Evolutionary conservation across 345 rosid genomes (phyloP).

Genomic region (Populus alba): DNA sequence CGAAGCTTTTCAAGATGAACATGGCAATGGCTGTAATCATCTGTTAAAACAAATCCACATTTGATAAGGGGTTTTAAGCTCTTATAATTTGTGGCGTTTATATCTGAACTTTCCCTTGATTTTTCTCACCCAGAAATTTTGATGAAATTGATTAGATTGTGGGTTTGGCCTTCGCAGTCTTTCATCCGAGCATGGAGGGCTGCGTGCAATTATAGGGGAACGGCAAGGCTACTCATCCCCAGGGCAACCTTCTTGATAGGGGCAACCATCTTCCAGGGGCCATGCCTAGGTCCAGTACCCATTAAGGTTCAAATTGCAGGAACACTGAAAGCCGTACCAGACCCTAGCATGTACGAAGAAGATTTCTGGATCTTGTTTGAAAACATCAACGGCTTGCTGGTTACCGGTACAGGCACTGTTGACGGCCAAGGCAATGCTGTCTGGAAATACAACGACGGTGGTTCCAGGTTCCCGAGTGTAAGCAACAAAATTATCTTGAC

Average conservation of each 20-base stretch:
- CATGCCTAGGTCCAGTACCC: conserved; percentile 35
- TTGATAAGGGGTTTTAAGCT: no score
- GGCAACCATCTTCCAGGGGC: conserved; percentile 38
- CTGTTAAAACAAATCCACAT: no score
- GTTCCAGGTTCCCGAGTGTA: conserved; percentile 9
- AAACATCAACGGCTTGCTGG: conserved; percentile 37
- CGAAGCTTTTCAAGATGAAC: background rate
- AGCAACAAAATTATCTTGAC: background rate
- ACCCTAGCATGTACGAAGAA: conserved; percentile 24
- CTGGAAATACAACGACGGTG: conserved; percentile 45
- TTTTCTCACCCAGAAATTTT: background rate
- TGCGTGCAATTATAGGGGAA: conserved; percentile 34
- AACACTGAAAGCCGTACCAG: conserved; percentile 31
- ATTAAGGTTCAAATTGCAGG: conserved; percentile 38
- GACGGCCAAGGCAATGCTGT: conserved; percentile 61
- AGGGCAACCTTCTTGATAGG: conserved; percentile 33
- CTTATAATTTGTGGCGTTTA: no score
- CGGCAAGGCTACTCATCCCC: conserved; percentile 45
- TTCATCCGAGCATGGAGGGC: conserved; percentile 42
- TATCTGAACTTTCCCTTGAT: background rate
- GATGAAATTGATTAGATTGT: background rate
- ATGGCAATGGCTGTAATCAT: no score
- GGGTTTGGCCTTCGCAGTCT: conserved; percentile 17
- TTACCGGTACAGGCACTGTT: conserved; percentile 55
- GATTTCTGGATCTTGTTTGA: conserved; percentile 55